Evolutionary conservation across 495 filamentous ascomycete genomes (phyloP).

Genomic region (Penicillium paradoxum): DNA sequence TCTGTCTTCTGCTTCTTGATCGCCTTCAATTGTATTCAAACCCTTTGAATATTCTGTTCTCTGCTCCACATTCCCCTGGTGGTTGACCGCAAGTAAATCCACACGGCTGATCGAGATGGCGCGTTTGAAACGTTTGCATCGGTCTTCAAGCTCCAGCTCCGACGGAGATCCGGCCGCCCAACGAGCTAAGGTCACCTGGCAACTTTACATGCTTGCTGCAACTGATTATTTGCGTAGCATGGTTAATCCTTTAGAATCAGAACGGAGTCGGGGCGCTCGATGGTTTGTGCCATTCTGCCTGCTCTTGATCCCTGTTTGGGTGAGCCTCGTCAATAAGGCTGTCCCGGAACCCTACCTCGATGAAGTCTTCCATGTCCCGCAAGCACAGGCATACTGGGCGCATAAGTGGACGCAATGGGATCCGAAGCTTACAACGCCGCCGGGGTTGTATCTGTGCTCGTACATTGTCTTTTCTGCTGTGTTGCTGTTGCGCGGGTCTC

Average conservation of each 20-base stretch:
- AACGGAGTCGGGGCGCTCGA: constrained; percentile 38
- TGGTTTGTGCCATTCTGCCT: constrained; percentile 41
- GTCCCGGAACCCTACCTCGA: constrained; percentile 86
- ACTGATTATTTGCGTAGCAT: constrained; percentile 24
- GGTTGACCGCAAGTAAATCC: neutral
- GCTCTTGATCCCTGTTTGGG: constrained; percentile 37
- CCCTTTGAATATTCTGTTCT: neutral
- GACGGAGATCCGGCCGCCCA: neutral
- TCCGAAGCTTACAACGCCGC: constrained; percentile 93
- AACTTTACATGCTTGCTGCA: constrained; percentile 1
- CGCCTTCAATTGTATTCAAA: neutral
- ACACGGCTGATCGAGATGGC: neutral
- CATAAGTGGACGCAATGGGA: constrained; percentile 79
- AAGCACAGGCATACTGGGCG: constrained; percentile 80
- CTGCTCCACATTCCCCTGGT: neutral
- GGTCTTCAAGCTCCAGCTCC: neutral
- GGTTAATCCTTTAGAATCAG: constrained; percentile 32
- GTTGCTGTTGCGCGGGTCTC: constrained; percentile 34
- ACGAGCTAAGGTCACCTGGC: neutral
- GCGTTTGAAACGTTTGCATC: constrained; percentile 8
- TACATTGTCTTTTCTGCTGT: constrained; percentile 36
- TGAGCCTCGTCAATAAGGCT: constrained; percentile 32
- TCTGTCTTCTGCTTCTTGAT: neutral
- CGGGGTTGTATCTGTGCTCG: constrained; percentile 70
- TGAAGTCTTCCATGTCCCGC: constrained; percentile 91